phyloP scores from a whole-genome alignment of 768 basidiomycete genomes.

The Psilocybe tampanensis region DNA sequence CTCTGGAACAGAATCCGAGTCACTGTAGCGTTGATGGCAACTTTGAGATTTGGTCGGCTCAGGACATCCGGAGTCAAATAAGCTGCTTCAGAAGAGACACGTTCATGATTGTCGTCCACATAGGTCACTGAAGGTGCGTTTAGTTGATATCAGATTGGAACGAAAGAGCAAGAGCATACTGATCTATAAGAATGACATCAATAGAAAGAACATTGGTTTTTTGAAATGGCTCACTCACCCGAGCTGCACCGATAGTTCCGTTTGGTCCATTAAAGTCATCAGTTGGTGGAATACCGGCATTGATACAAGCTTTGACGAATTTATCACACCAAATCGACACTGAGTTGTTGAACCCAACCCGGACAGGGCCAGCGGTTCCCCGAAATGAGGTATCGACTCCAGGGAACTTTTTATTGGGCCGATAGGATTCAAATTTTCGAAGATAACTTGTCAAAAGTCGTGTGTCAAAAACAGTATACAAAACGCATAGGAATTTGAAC shows the following conservation, averaged over 20 bases:
- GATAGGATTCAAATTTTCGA: slow-evolving; percentile 65
- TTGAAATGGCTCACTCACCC: slow-evolving; percentile 38
- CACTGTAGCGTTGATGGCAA: slow-evolving; percentile 57
- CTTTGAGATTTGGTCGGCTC: slow-evolving; percentile 63
- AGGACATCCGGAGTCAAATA: slow-evolving; percentile 71
- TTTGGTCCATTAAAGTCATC: slow-evolving; percentile 63
- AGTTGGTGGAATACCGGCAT: slow-evolving; percentile 57
- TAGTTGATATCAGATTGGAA: neutral
- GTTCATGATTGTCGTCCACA: slow-evolving; percentile 49
- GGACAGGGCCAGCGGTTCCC: slow-evolving; percentile 58
- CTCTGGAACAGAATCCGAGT: slow-evolving; percentile 59
- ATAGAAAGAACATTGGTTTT: neutral
- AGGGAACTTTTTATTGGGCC: slow-evolving; percentile 52
- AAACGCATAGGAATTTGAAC: no score
- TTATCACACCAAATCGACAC: slow-evolving; percentile 44
- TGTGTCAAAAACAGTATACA: no score
- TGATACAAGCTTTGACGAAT: slow-evolving; percentile 59
- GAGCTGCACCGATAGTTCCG: slow-evolving; percentile 63
- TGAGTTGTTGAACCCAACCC: slow-evolving; percentile 58
- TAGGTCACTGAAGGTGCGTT: slow-evolving; percentile 60
- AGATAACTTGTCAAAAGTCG: slow-evolving; percentile 74
- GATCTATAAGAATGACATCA: slow-evolving; percentile 1
- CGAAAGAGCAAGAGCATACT: neutral
- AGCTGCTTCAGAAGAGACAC: slow-evolving; percentile 66
- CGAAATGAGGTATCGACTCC: slow-evolving; percentile 48